phyloP scores from a whole-genome alignment of 305 asterid genomes.

The Solanum aculeatissimum region DNA sequence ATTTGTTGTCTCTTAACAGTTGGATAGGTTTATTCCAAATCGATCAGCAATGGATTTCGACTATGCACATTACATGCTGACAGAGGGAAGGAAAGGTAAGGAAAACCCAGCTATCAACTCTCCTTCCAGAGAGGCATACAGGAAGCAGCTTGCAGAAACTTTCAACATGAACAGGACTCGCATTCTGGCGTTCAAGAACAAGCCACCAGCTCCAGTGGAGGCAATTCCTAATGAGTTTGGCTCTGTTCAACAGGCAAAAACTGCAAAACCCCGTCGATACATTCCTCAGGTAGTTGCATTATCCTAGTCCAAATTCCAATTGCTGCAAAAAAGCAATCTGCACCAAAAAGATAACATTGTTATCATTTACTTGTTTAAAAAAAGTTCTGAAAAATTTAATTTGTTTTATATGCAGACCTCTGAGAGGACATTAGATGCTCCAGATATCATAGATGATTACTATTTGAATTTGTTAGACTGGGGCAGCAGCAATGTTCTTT shows the following conservation, averaged over 20 bases:
- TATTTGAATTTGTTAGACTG: conserved; percentile 79
- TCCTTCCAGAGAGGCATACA: conserved; percentile 81
- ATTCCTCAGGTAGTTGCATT: conserved; percentile 66
- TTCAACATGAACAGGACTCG: conserved; percentile 81
- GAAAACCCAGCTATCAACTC: conserved; percentile 50
- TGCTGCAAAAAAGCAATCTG: background rate
- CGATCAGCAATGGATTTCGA: conserved; percentile 92
- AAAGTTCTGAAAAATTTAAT: background rate
- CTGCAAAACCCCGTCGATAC: conserved; percentile 51
- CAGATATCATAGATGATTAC: conserved; percentile 77
- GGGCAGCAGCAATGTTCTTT: conserved; percentile 83
- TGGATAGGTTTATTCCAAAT: conserved; percentile 90
- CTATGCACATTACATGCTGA: conserved; percentile 80
- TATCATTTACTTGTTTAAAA: background rate
- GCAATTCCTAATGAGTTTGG: conserved; percentile 42
- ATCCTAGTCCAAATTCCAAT: background rate
- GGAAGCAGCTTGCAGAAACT: conserved; percentile 77
- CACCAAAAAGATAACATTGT: background rate
- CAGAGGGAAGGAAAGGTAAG: conserved; percentile 75
- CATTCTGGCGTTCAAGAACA: conserved; percentile 78
- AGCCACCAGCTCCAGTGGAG: conserved; percentile 70
- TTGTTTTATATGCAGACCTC: conserved; percentile 51
- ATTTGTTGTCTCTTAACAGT: conserved; percentile 20
- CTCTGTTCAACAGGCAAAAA: conserved; percentile 34
- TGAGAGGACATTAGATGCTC: conserved; percentile 90